Evolutionary conservation across 129 eudicot genomes (phyloP), one percentile per base, ranked within the genome.

Genomic region (Flaveria ramosissima): DNA sequence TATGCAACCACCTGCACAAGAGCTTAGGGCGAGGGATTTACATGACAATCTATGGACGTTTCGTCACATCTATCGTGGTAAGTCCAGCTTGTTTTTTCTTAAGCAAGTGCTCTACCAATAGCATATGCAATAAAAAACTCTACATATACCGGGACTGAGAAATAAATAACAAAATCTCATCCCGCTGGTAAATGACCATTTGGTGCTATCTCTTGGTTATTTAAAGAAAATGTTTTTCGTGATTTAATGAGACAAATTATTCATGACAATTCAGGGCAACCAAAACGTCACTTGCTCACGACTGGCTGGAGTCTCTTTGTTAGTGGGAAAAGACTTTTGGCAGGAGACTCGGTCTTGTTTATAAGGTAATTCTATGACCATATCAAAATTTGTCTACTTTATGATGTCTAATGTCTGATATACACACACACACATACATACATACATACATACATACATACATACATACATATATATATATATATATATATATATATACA

Each of bases 1-100:
- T 51, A 89, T 89, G 97, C 98, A 94, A 89, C 98, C 98, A 59
- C 98, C 98, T 59, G 96, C 96, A 26, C 98, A 94, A 86, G 98
- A 91, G 78, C 90, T 94, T 50, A 82, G 77, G 55, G 98, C 98
- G 50, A 75, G 90, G 81, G 98, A 94, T 81, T 80, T 94, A 82
- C 98, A 94, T 83, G 97, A 94, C 55, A 91, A 60, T 32, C 67
- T 72, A 45, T 94, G 98, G 98, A 89, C 93, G 4, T 94, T 94
- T 73, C 96, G 98, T 26, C 98, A 94, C 84, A 91, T 94, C n/a
- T 91, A 87, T 78, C 97, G 98, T 9, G 98, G 98, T 93, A 74
- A 64, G 83, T 84, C 71, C 41, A 63, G n/a, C 16, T 60, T 24
- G 14, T 60, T 60, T 60, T 24, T 30, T 30, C 20, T 32, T 63